Conservation (phyloP, 306 rosid species). For the Sicyos edulis region DNA sequence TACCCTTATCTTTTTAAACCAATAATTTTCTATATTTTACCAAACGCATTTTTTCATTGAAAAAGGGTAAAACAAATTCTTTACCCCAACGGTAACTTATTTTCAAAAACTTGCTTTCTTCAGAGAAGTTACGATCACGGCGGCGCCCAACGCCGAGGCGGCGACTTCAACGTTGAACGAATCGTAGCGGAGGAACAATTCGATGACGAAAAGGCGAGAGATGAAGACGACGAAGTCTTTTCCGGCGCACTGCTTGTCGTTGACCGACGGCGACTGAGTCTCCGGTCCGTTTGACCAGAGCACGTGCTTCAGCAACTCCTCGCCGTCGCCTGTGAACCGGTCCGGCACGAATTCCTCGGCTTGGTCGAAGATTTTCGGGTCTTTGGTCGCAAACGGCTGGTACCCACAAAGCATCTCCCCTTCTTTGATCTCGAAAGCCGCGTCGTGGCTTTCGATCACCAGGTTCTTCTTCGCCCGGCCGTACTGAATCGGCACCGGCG, state of each 20-base stretch:
- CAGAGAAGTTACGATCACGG: constrained; percentile 62
- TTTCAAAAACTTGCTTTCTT: constrained; percentile 48
- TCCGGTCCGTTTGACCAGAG: constrained; percentile 92
- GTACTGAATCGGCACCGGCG: constrained; percentile 70
- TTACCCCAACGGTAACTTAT: not conserved
- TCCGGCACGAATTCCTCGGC: constrained; percentile 63
- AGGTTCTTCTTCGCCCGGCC: constrained; percentile 69
- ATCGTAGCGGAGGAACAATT: constrained; percentile 69
- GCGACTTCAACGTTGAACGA: constrained; percentile 52
- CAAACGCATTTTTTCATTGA: no score
- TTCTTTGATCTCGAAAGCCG: constrained; percentile 51
- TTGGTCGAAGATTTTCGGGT: constrained; percentile 56
- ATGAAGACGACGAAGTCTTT: constrained; percentile 57
- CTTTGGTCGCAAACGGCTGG: constrained; percentile 89
- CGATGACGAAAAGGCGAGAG: constrained; percentile 61
- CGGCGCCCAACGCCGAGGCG: constrained; percentile 40
- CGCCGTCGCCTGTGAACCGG: constrained; percentile 78
- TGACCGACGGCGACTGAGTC: constrained; percentile 42
- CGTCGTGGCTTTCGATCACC: constrained; percentile 71
- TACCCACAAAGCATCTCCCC: constrained; percentile 79
- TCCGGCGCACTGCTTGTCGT: constrained; percentile 79
- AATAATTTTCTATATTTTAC: no score
- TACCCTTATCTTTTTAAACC: not conserved
- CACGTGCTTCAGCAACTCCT: constrained; percentile 60
- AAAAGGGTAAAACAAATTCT: not conserved